Conservation (phyloP, 2,329 filamentous ascomycete genomes). For the Apiospora arundinis region DNA sequence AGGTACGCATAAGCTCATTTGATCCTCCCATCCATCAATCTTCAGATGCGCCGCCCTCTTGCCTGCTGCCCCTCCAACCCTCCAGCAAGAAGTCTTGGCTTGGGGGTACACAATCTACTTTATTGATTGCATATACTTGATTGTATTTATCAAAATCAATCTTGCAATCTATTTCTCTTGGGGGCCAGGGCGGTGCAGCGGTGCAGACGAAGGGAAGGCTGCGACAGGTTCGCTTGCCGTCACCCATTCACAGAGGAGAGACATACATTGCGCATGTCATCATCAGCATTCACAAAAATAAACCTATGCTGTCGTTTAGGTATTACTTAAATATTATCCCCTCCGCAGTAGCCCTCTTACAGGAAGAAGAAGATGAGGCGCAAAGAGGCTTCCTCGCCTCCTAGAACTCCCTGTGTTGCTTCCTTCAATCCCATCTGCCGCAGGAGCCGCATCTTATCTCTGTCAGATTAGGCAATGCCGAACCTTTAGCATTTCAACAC, state of each 20-base stretch:
- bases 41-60: not conserved
- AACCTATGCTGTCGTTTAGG: too few species aligned
- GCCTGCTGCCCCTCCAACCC: not conserved
- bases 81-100: not conserved
- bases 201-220: not conserved
- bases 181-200: slow-evolving; percentile 13
- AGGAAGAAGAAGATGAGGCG: not conserved
- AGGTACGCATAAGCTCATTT: slow-evolving; percentile 6
- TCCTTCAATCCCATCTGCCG: not conserved
- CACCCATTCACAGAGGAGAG: not conserved
- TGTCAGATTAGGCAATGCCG: slow-evolving; percentile 9
- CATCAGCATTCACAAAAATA: not conserved
- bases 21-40: not conserved
- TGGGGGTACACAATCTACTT: not conserved
- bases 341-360: not conserved
- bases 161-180: not conserved
- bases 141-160: not conserved
- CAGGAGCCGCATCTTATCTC: slow-evolving; percentile 11
- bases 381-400: not conserved
- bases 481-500: not conserved
- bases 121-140: not conserved
- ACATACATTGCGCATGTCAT: not conserved
- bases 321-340: too few species aligned
- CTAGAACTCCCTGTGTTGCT: not conserved
- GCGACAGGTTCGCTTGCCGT: slow-evolving; percentile 3